Base-by-base conservation (phyloP, 306 rosid species). In the Fragaria nilgerrensis region DNA sequence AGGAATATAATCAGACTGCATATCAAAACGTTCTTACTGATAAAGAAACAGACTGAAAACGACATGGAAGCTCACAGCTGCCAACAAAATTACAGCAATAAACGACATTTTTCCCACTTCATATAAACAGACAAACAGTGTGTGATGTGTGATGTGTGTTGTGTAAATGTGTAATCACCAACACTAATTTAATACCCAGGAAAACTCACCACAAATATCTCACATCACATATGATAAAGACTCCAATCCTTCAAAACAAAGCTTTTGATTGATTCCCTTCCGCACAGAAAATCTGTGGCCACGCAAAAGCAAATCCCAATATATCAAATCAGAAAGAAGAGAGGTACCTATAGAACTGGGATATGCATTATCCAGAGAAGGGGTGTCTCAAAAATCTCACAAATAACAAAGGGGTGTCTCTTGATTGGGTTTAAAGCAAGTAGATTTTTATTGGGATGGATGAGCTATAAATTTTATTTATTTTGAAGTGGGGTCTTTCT, bases 171-270 rank as follows among this genome's bases (percentile, higher is more conserved):
- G 7, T 43, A 75, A 61, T 52, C 75, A 55, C 80, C 41, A 55
- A 32, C 29, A 20, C 82, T 76, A n/a, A 79, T 71, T 74, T 71
- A 71, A 59, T 36, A 22, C 17, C 63, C 34, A 74, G 36, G 65
- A 82, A 58, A 76, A 82, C 93, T 86, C 85, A 84, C 89, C 89
- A 58, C 11, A 11, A 68, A 84, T 76, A 84, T 80, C 67, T 70
- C 23, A 66, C 45, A 74, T 6, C 73, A 45, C 32, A 70, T 27
- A 5, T 41, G 72, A 41, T 67, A n/a, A 39, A n/a, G 72, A 67
- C 55, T 36, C 74, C 69, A 29, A 75, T 32, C 36, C 52, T 63
- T 56, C 47, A 50, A 83, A 73, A 7, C 14, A 71, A n/a, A 75
- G 64, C 76, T 37, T 86, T 71, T 70, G 80, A 25, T 29, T 37